These are phyloP conservation scores for Fusarium torulosum DNA, from an alignment of 2,329 filamentous ascomycete genomes.

Conservation along the genomic window DNA sequence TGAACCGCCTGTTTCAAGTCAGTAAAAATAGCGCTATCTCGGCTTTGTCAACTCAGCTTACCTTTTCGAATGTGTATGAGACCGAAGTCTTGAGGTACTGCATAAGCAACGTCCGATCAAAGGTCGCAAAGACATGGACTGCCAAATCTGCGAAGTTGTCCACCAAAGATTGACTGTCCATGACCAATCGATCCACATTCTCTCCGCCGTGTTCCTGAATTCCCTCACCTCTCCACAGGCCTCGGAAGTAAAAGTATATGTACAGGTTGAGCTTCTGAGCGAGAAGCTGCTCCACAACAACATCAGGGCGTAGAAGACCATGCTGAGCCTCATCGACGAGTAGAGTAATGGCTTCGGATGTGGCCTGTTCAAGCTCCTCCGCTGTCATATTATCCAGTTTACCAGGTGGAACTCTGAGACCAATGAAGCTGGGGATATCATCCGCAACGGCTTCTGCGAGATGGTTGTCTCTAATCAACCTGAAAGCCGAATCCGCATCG, in stretches of 20 bases:
- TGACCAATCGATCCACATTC: slow-evolving; percentile 67
- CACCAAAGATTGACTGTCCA: slow-evolving; percentile 76
- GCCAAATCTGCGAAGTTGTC: slow-evolving; percentile 90
- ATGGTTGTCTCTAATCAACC: slow-evolving; percentile 86
- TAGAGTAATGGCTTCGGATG: slow-evolving; percentile 84
- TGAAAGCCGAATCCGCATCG: slow-evolving; percentile 90
- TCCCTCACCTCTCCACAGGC: slow-evolving; percentile 83
- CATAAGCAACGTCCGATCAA: slow-evolving; percentile 84
- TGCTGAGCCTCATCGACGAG: slow-evolving; percentile 93
- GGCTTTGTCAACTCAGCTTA: slow-evolving; percentile 41
- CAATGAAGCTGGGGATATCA: slow-evolving; percentile 89
- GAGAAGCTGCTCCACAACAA: slow-evolving; percentile 83
- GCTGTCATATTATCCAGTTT: slow-evolving; percentile 74
- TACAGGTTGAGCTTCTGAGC: slow-evolving; percentile 77
- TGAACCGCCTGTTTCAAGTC: slow-evolving; percentile 65
- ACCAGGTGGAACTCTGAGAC: slow-evolving; percentile 83
- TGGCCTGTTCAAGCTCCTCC: slow-evolving; percentile 81
- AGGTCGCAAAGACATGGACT: slow-evolving; percentile 86
- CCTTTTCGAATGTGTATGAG: slow-evolving; percentile 87
- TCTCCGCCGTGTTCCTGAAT: slow-evolving; percentile 67
- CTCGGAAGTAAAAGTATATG: slow-evolving; percentile 90
- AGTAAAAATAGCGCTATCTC: slow-evolving; percentile 8
- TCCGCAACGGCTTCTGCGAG: slow-evolving; percentile 90
- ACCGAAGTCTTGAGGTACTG: slow-evolving; percentile 87
- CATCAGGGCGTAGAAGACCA: slow-evolving; percentile 81